Evolutionary conservation across 1,284 basidiomycete species (phyloP), one percentile per base, ranked within the genome.

Genomic region (Cryptococcus neoformans): DNA sequence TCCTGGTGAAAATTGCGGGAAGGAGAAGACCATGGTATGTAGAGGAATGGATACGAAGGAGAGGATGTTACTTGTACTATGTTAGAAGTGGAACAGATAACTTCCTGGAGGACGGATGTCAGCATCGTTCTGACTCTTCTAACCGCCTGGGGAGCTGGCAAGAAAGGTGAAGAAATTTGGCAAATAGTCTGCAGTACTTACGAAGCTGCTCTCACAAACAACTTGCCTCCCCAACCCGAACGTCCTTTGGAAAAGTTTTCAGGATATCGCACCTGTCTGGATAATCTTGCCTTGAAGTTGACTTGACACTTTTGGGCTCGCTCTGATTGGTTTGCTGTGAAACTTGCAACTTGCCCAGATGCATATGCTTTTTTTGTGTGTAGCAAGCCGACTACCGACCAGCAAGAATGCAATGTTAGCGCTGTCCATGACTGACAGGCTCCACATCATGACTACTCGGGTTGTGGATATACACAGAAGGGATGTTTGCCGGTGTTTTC

Each of bases 1-100:
- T 11, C 56, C 53, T 28, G 58, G 62, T 4, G 61, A 57, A 38
- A 65, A 57, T n/a, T 54, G 55, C 1, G 63, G 63, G 9, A 65
- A 35, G 45, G 48, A 46, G 52, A 65, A 65, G 34, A 57, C 57
- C 58, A 62, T 61, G 3, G 40, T 57, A n/a, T 21, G 6, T 6
- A 45, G 38, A 12, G 28, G 28, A 28, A 28, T 28, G 28, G 28
- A 28, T 28, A 28, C 28, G 28, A 28, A 4, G 28, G 28, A 28
- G 28, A 28, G 28, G 28, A 28, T 28, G 28, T 4, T 4, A 4
- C 4, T 28, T 28, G 28, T 28, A 28, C 28, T 28, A 28, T 28
- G 28, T 28, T 28, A 28, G 28, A 28, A 28, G 28, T 28, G 28
- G 28, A 28, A 28, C 28, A 28, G 28, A 28, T 28, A 28, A 28